A percentile compares a stretch with the other conserved stretches of the same genome.
These are phyloP conservation scores for Tieghemiomyces parasiticus DNA, from an alignment of 192 early-diverging fungal genomes.

Conservation along the genomic window DNA sequence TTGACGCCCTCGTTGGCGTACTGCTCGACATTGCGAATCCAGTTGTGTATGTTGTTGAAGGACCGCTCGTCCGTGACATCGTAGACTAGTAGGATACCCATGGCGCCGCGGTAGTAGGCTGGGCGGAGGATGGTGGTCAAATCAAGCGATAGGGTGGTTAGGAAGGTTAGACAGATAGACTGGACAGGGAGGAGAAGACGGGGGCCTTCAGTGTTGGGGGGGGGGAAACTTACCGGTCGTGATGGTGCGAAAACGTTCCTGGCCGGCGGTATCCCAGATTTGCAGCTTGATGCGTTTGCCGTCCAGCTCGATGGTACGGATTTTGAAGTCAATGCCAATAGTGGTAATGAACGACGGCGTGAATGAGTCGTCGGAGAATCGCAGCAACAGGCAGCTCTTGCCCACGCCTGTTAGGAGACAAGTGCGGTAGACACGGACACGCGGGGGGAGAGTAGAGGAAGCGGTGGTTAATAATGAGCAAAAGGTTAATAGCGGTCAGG, in stretches of 20 bases:
- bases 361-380: slow-evolving; percentile 98
- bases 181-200: no score
- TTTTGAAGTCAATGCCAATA: slow-evolving; percentile 99
- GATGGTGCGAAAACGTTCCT: slow-evolving; percentile 98
- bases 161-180: no score
- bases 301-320: slow-evolving; percentile 95
- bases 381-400: slow-evolving; percentile 89
- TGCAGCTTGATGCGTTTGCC: slow-evolving; percentile 99
- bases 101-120: slow-evolving; percentile 98
- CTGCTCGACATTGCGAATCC: slow-evolving; percentile 99
- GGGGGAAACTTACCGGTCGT: slow-evolving; percentile 57
- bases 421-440: not conserved
- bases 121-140: not conserved
- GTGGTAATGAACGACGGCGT: slow-evolving; percentile 99
- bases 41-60: slow-evolving; percentile 98
- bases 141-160: not conserved
- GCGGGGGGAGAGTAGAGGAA: not conserved
- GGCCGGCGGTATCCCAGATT: slow-evolving; percentile 99
- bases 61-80: slow-evolving; percentile 98
- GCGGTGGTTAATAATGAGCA: not conserved
- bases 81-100: slow-evolving; percentile 96
- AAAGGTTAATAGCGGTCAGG: not conserved
- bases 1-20: slow-evolving; percentile 98
- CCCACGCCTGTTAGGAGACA: slow-evolving; percentile 60
- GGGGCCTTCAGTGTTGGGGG: no score